These are phyloP conservation scores for Kwoniella shivajii DNA, from an alignment of 1,284 basidiomycete species.

Conservation along the genomic window DNA sequence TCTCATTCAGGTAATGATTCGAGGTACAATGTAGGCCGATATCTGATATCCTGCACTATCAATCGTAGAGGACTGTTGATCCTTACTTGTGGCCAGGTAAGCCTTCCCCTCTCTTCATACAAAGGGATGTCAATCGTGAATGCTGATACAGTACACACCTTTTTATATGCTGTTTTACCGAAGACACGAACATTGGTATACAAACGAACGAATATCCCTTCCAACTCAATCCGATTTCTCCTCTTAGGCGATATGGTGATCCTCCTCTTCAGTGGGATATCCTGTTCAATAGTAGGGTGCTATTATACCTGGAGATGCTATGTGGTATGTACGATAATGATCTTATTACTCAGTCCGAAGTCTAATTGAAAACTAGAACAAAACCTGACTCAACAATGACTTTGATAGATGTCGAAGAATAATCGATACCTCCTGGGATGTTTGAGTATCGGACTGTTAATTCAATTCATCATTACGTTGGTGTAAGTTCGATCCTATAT, in stretches of 20 bases:
- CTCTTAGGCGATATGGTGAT: constrained; percentile 1
- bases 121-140: too few species aligned
- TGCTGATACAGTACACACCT: too few species aligned
- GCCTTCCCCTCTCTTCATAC: not conserved
- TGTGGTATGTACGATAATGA: not conserved
- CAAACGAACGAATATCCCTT: not conserved
- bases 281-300: not conserved
- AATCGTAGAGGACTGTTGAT: not conserved
- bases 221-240: not conserved
- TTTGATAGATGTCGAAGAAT: not conserved
- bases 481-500: not conserved
- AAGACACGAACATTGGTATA: not conserved
- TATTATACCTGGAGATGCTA: constrained; percentile 3
- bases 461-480: not conserved
- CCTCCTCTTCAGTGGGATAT: constrained; percentile 1
- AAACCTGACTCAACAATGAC: too few species aligned
- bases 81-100: not conserved
- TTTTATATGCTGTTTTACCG: not conserved
- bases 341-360: too few species aligned
- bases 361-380: too few species aligned
- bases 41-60: too few species aligned
- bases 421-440: not conserved
- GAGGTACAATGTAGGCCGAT: not conserved
- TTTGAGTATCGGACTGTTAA: not conserved
- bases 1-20: not conserved